Conservation (phyloP, 345 rosid species). For the Brassica juncea region DNA sequence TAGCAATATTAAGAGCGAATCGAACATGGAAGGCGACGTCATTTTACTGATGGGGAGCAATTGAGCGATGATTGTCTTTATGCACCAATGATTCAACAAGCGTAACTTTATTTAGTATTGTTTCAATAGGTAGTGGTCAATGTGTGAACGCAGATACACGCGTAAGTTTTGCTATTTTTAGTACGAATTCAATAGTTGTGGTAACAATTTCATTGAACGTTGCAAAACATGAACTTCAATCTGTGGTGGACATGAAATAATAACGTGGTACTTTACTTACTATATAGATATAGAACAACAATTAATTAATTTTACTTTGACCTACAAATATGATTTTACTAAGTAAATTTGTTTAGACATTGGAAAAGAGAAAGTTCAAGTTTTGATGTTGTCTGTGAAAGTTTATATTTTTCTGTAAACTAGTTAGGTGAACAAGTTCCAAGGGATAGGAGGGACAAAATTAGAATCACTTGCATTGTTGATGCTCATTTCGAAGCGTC, state of each 20-base stretch:
- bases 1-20: constrained; percentile 25
- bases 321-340: not conserved
- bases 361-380: constrained; percentile 10
- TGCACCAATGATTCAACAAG: not conserved
- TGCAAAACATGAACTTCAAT: constrained; percentile 5
- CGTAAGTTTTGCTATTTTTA: not conserved
- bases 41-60: constrained; percentile 11
- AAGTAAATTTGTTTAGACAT: not conserved
- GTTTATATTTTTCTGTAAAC: not conserved
- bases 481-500: constrained; percentile 14
- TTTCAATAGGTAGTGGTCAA: not conserved
- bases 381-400: constrained; percentile 5
- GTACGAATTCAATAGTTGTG: not conserved
- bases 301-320: not conserved
- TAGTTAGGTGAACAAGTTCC: not conserved
- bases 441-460: not conserved
- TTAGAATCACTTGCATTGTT: constrained; percentile 21
- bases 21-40: constrained; percentile 22
- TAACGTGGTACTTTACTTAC: not conserved
- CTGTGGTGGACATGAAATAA: not conserved
- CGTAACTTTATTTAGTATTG: not conserved
- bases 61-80: not conserved
- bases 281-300: not conserved
- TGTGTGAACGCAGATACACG: not conserved
- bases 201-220: not conserved